Conservation (phyloP, 73 alveolate species). For the Paramecium octaurelia region DNA sequence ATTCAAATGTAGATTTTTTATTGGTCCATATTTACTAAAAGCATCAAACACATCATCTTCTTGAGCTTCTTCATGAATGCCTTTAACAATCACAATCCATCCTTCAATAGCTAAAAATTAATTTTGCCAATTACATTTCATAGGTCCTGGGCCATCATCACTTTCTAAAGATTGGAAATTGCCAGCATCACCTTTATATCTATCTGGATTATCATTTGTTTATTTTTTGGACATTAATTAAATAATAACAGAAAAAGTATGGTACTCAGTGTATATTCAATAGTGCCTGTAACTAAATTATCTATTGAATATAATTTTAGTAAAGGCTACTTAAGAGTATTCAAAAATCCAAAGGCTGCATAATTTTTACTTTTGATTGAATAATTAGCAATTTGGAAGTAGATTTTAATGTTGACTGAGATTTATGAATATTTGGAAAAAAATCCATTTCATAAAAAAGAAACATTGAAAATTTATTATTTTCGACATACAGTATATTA, state of each 20-base stretch:
- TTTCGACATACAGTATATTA: not conserved
- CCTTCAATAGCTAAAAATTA: constrained; percentile 71
- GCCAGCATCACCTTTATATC: constrained; percentile 61
- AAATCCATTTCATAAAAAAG: not conserved
- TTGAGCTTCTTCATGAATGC: constrained; percentile 82
- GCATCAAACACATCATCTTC: constrained; percentile 84
- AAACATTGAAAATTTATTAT: not conserved
- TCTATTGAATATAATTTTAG: not conserved
- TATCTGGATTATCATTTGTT: constrained; percentile 30
- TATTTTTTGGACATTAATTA: constrained; percentile 12
- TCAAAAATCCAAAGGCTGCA: not conserved
- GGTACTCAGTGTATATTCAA: not conserved
- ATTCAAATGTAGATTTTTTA: constrained; percentile 82
- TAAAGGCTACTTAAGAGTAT: not conserved
- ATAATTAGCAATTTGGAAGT: not conserved
- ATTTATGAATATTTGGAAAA: not conserved
- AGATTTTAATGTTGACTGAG: not conserved
- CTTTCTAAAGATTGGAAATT: constrained; percentile 42
- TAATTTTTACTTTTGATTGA: not conserved
- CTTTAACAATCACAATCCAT: constrained; percentile 77
- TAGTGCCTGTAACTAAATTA: not conserved
- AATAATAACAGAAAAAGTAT: not conserved
- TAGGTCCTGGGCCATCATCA: constrained; percentile 60
- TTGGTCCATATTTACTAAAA: constrained; percentile 79
- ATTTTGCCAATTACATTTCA: constrained; percentile 1